Evolutionary conservation across 352 stramenopile species (phyloP), one percentile per base, ranked within the genome.

Genomic region (Phytophthora constricta): DNA sequence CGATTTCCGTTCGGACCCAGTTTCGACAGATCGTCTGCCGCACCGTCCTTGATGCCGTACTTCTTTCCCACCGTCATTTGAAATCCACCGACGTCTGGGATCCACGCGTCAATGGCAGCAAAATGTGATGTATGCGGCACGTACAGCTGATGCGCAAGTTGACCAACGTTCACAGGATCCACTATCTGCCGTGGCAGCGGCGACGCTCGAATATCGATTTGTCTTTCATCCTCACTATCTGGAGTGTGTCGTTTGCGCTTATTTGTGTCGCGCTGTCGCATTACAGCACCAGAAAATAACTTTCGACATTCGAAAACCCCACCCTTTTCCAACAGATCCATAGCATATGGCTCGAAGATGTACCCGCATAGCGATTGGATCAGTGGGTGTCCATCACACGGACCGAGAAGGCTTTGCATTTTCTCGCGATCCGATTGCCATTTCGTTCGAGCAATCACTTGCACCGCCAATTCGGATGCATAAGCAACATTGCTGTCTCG

Each of bases 391-490:
- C 33, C 59, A 55, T 68, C 43, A 25, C 61, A 80, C 14, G 62
- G 73, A 48, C 39, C 22, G n/a, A 82, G 46, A 76, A 76, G 55
- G 41, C 23, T 59, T 72, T 77, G 34, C 66, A 79, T 70, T 9
- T 51, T 68, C 11, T 19, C 10, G 52, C 65, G 56, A 72, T 70
- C 26, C 20, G 39, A 56, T 65, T 14, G 43, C 53, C 58, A 76
- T 62, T 74, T 77, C 19, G 57, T 55, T 62, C 47, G 62, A 62
- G 62, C 70, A 74, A 82, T 76, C 50, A 76, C 41, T 74, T 69
- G 58, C 65, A 85, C 55, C 19, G 67, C 70, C 46, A 72, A 64
- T 65, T 70, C 20, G 53, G 64, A 80, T 19, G 75, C 68, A 68
- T 77, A 80, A 1, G 34, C 49, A 50, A 77, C 72, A 39, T 52